These are phyloP conservation scores for Hanseniaspora opuntiae DNA, from an alignment of 805 yeast genomes.

Conservation along the genomic window DNA sequence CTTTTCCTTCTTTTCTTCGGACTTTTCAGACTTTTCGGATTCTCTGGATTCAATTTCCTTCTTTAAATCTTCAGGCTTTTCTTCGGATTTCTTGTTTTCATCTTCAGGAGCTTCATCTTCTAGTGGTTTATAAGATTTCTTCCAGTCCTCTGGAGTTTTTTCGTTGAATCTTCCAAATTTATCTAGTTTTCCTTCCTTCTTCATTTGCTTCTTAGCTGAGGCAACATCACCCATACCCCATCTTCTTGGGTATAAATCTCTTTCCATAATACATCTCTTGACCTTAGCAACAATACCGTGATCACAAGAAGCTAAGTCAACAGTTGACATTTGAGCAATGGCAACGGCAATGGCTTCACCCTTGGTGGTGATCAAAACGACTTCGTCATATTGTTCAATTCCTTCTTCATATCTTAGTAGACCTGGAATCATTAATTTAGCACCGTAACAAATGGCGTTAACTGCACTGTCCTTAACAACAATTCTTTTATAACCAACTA, in stretches of 20 bases:
- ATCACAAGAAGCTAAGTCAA: conserved; percentile 89
- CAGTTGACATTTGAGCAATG: conserved; percentile 97
- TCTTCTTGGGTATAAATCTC: conserved; percentile 97
- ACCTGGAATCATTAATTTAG: conserved; percentile 98
- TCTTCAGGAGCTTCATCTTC: conserved; percentile 36
- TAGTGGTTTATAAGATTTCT: conserved; percentile 60
- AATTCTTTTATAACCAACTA: conserved; percentile 90
- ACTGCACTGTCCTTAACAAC: conserved; percentile 93
- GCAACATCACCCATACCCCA: conserved; percentile 99
- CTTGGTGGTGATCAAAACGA: conserved; percentile 93
- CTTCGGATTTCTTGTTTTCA: conserved; percentile 25
- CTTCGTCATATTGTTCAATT: conserved; percentile 93
- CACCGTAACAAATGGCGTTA: conserved; percentile 96
- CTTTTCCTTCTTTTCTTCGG: conserved; percentile 44
- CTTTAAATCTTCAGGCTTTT: conserved; percentile 26
- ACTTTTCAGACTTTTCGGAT: conserved; percentile 40
- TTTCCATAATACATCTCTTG: conserved; percentile 98
- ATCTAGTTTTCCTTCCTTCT: conserved; percentile 93
- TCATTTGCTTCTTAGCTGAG: conserved; percentile 94
- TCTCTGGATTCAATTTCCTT: conserved; percentile 26
- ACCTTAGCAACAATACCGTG: conserved; percentile 98
- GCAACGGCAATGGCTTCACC: conserved; percentile 99
- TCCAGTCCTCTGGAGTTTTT: conserved; percentile 88
- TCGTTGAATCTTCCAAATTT: conserved; percentile 89
- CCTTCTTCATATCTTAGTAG: conserved; percentile 93